Conservation (phyloP, 2,329 filamentous ascomycete genomes). For the Amphichorda felina region DNA sequence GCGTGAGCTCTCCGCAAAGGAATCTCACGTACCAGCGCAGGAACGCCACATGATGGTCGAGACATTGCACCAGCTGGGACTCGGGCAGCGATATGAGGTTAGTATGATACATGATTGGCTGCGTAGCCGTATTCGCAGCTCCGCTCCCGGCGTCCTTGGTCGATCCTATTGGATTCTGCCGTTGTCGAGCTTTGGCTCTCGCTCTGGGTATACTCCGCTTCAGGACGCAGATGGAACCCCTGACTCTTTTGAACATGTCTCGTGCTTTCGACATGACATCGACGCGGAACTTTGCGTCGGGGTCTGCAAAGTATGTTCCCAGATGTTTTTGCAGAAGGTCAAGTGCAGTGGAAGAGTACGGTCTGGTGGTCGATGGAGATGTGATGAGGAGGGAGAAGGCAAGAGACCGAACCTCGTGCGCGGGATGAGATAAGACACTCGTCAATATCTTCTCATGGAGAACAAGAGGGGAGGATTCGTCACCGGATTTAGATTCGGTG, state of each 20-base stretch:
- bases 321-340: constrained; percentile 53
- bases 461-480: constrained; percentile 15
- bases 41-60: constrained; percentile 49
- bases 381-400: constrained; percentile 71
- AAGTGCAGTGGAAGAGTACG: constrained; percentile 54
- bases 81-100: constrained; percentile 27
- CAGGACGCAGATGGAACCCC: constrained; percentile 50
- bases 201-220: constrained; percentile 28
- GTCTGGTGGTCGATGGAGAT: constrained; percentile 62
- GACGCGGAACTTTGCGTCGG: constrained; percentile 76
- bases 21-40: constrained; percentile 66
- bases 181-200: constrained; percentile 21
- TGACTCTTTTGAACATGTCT: constrained; percentile 64
- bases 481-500: constrained; percentile 6
- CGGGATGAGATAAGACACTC: constrained; percentile 40
- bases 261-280: constrained; percentile 66
- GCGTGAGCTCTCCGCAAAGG: constrained; percentile 59
- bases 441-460: constrained; percentile 34
- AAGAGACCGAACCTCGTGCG: constrained; percentile 60
- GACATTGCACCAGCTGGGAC: constrained; percentile 21
- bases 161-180: constrained; percentile 2
- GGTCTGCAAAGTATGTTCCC: constrained; percentile 64
- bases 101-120: constrained; percentile 22
- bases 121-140: constrained; percentile 3
- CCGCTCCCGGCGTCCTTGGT: not conserved